Percentiles rank a stretch among this genome's conserved stretches.
Evolutionary conservation across 306 rosid genomes (phyloP).

Genomic region (Dicorynia guianensis): DNA sequence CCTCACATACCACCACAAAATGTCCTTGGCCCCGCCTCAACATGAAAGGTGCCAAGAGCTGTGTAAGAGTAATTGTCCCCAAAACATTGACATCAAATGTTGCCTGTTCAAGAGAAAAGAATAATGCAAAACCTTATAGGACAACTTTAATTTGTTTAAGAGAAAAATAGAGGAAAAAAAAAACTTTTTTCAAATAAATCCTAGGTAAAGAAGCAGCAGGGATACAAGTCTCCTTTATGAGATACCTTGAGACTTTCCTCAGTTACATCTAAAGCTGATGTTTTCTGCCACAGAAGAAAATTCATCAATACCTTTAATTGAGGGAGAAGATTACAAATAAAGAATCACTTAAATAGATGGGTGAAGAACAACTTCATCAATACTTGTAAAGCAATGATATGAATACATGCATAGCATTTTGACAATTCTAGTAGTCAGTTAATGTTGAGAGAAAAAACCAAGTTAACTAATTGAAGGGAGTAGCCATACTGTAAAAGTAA

Average conservation of each 20-base stretch:
- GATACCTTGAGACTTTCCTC: constrained; percentile 84
- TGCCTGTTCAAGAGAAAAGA: constrained; percentile 55
- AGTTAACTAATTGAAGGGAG: background rate
- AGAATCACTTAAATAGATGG: background rate
- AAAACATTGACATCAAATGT: constrained; percentile 90
- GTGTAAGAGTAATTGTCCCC: constrained; percentile 90
- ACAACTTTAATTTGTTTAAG: constrained; percentile 28
- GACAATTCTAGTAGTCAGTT: constrained; percentile 12
- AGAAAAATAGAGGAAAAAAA: background rate
- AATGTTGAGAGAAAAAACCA: background rate
- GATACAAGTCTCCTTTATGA: constrained; percentile 34
- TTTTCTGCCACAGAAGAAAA: constrained; percentile 66
- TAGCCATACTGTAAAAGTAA: background rate
- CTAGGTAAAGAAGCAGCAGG: constrained; percentile 21
- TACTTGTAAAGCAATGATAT: constrained; percentile 14
- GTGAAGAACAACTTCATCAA: constrained; percentile 21
- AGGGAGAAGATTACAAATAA: constrained; percentile 10
- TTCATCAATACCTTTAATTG: background rate
- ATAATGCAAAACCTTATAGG: constrained; percentile 36
- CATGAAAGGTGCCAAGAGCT: constrained; percentile 85
- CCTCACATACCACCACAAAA: constrained; percentile 89
- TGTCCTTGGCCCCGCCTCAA: constrained; percentile 88
- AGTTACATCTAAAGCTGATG: constrained; percentile 71
- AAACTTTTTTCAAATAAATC: constrained; percentile 6
- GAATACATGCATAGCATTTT: constrained; percentile 24